These are phyloP conservation scores for Diplodia seriata DNA, from an alignment of 2,329 filamentous ascomycete species.

Conservation along the genomic window DNA sequence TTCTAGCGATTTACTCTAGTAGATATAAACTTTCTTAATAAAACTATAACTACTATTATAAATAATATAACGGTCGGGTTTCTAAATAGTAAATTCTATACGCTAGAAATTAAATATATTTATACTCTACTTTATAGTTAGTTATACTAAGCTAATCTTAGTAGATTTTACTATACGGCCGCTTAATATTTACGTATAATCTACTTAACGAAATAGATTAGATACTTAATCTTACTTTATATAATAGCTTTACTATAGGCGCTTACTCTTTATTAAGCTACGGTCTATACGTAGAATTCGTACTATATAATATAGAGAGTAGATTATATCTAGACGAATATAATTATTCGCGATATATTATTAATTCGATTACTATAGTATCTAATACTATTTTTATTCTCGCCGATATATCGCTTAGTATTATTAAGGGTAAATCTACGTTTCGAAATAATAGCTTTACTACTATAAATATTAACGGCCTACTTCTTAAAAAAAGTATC, in stretches of 20 bases:
- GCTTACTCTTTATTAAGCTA: conserved; percentile 41
- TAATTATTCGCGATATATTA: conserved; percentile 43
- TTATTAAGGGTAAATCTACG: conserved; percentile 41
- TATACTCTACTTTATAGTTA: not conserved
- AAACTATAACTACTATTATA: not conserved
- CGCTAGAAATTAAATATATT: not conserved
- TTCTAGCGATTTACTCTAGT: not conserved
- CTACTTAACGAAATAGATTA: not conserved
- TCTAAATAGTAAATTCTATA: not conserved
- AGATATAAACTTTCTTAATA: not conserved
- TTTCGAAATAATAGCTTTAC: conserved; percentile 25
- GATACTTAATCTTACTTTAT: not conserved
- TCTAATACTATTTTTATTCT: conserved; percentile 38
- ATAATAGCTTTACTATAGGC: not conserved
- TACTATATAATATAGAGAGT: conserved; percentile 38
- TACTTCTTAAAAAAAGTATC: not conserved
- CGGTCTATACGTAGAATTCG: conserved; percentile 47
- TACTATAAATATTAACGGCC: not conserved
- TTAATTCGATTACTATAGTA: conserved; percentile 36
- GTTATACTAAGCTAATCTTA: not conserved
- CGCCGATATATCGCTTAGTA: conserved; percentile 50
- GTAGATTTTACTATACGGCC: conserved; percentile 6
- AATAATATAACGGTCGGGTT: conserved; percentile 1
- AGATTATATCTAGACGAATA: conserved; percentile 47
- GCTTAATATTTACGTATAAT: not conserved